Percentiles rank a stretch among this genome's conserved stretches.
Evolutionary conservation across 2,329 filamentous ascomycete species (phyloP).

Genomic region (Aureobasidium vineae): DNA sequence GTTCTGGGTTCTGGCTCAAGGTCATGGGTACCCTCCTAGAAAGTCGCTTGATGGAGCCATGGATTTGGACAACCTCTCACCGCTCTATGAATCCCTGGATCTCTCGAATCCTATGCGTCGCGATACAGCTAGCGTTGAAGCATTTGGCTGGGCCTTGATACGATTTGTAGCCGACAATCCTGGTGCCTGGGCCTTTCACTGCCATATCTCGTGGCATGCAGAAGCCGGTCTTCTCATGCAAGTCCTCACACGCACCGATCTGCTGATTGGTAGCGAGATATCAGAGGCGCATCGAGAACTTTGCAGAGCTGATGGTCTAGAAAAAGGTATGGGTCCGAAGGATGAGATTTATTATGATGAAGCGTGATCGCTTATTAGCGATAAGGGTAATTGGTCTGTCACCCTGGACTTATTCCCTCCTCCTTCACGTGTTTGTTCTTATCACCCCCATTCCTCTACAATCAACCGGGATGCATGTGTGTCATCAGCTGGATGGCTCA

Average conservation of each 20-base stretch:
- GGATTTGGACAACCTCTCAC: constrained; percentile 33
- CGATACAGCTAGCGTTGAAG: constrained; percentile 55
- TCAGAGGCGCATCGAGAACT: constrained; percentile 49
- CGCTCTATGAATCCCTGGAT: constrained; percentile 39
- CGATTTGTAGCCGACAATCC: constrained; percentile 58
- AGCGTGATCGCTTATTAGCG: background rate
- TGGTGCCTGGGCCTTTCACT: constrained; percentile 59
- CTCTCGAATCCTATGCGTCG: constrained; percentile 48
- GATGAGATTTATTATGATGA: constrained; percentile 43
- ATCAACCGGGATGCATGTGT: too few species aligned
- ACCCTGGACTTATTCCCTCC: background rate
- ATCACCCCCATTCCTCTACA: background rate
- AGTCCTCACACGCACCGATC: constrained; percentile 52
- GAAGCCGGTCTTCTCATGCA: constrained; percentile 62
- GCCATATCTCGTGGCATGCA: constrained; percentile 59
- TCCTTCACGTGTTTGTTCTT: background rate
- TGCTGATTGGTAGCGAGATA: constrained; percentile 45
- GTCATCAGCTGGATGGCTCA: background rate
- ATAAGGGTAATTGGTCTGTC: background rate
- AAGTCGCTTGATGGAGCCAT: constrained; percentile 31
- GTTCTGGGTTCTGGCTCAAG: constrained; percentile 40
- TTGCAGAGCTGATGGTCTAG: constrained; percentile 50
- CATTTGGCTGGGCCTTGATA: constrained; percentile 56
- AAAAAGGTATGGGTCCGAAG: constrained; percentile 51
- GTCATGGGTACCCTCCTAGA: constrained; percentile 38